phyloP scores from a whole-genome alignment of 1,284 basidiomycete species.

The Grifola frondosa region DNA sequence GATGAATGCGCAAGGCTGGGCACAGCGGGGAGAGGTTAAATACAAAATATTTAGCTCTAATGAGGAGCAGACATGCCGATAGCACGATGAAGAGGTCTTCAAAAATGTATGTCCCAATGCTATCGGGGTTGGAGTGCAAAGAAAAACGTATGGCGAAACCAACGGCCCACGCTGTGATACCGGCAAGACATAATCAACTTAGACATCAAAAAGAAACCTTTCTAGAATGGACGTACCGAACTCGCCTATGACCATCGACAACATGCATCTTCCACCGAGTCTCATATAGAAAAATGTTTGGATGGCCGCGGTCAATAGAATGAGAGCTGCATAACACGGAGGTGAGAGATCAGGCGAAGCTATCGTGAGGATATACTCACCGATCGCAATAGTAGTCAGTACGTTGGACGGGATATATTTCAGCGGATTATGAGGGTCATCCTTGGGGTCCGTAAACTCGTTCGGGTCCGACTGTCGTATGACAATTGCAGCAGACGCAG shows the following conservation, averaged over 20 bases:
- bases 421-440: slow-evolving; percentile 56
- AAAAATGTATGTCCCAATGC: slow-evolving; percentile 51
- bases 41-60: not conserved
- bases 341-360: too few species aligned
- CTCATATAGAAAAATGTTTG: slow-evolving; percentile 49
- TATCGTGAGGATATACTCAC: too few species aligned
- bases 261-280: slow-evolving; percentile 61
- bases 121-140: slow-evolving; percentile 43
- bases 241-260: slow-evolving; percentile 62
- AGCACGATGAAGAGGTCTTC: slow-evolving; percentile 86
- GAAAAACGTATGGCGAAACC: slow-evolving; percentile 54
- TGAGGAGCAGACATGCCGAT: slow-evolving; percentile 29
- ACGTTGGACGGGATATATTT: slow-evolving; percentile 62
- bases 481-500: too few species aligned
- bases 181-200: not conserved
- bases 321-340: slow-evolving; percentile 44
- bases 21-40: not conserved
- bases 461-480: too few species aligned
- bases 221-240: slow-evolving; percentile 43
- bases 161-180: slow-evolving; percentile 41
- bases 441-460: slow-evolving; percentile 43
- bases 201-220: too few species aligned
- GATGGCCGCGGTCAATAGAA: slow-evolving; percentile 48
- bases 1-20: slow-evolving; percentile 75
- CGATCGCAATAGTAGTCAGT: slow-evolving; percentile 53